Base-by-base conservation (phyloP, 2,329 filamentous ascomycete genomes). In the Fusarium sp. region DNA sequence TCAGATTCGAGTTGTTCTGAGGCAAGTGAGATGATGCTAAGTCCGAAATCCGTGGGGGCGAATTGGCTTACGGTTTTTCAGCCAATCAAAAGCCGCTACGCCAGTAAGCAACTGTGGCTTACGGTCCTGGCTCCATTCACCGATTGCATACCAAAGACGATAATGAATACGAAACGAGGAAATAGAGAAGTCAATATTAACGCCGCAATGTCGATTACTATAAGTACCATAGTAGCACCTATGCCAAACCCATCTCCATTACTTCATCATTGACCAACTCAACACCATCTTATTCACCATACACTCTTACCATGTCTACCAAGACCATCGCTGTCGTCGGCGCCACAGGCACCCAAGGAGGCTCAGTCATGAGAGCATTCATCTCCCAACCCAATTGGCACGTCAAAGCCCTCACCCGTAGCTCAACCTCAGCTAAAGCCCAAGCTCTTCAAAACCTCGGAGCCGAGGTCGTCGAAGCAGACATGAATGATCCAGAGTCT, bases 341-440 rank as follows among this genome's bases (percentile, higher is more conserved):
- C 4, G 85, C 84, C 14, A 87, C 85, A 6, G 86, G 84, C 56
- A 84, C 81, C 48, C 86, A 88, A 72, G 87, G 86, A 61, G 83
- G 84, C 26, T 86, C 85, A 4, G 87, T 88, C 12, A 83, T 82
- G 35, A 83, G 81, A 33, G 78, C 82, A 7, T 86, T 88, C 63
- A 79, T 85, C 28, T 74, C 77, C 26, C 69, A 70, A 3, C 74
- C 83, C 1, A 70, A 58, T 41, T 88, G 82, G 80, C 74, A 78
- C 8, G 84, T 88, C 54, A 84, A 85, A 55, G 84, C 82, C 41
- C 73, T 88, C 18, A 88, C 86, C 8, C 84, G 87, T 42, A 80
- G 84, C 52, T 69, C 83, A 9, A 69, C 77, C 8, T 86, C 85
- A 22, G 48, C 80, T 15, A 81, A 83, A 18, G 83, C 86, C 0